Percentiles rank a stretch among this genome's conserved stretches.
phyloP scores from a whole-genome alignment of 78 protist genomes.

The Acrasis kona region DNA sequence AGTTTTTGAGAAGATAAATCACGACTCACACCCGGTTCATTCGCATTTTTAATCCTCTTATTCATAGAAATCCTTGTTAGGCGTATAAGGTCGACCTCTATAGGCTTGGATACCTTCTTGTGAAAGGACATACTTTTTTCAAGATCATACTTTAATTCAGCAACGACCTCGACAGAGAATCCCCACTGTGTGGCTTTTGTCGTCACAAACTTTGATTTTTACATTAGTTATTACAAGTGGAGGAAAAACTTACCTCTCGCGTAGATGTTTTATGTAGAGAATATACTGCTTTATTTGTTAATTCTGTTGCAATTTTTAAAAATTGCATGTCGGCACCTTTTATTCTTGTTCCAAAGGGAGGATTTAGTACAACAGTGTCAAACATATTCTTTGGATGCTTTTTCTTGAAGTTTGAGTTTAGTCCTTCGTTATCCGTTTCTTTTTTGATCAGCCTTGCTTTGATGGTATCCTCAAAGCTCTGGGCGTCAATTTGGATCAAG shows the following conservation, averaged over 20 bases:
- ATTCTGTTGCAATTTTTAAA: conserved; percentile 1
- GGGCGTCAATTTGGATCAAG: background rate
- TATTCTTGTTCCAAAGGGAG: conserved; percentile 19
- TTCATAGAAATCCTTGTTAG: too few species aligned
- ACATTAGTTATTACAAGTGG: too few species aligned
- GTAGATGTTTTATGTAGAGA: conserved; percentile 21
- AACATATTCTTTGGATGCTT: background rate
- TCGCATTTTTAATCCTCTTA: too few species aligned
- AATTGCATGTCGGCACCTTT: background rate
- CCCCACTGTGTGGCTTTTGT: background rate
- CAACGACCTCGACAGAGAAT: background rate
- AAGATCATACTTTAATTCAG: background rate
- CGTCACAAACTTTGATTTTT: too few species aligned
- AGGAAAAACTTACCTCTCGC: background rate
- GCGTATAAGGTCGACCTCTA: background rate
- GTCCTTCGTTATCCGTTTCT: too few species aligned
- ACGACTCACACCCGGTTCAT: too few species aligned
- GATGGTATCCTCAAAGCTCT: background rate
- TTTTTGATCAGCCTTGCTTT: too few species aligned
- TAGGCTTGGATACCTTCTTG: background rate
- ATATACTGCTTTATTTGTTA: background rate
- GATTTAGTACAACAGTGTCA: conserved; percentile 4
- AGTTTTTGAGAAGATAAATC: too few species aligned
- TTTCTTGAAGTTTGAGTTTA: too few species aligned
- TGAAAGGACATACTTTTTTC: conserved; percentile 4